Conservation (phyloP, 352 stramenopile genomes). For the Globisporangium barbulae region DNA sequence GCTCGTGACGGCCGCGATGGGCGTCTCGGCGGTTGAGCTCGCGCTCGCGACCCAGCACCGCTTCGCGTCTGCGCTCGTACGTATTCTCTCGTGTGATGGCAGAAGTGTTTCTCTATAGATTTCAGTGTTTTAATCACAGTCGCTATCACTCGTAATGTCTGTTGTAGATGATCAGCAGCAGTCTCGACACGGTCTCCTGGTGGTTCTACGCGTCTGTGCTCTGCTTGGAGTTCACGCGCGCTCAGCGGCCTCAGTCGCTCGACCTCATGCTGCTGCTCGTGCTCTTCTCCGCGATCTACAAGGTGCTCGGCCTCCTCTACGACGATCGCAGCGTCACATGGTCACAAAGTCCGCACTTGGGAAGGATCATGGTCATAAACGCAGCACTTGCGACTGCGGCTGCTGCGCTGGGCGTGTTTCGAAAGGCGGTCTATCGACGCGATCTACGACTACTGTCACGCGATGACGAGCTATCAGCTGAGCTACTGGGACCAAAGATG, state of each 20-base stretch:
- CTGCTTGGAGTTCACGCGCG: conserved; percentile 11
- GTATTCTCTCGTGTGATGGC: not conserved
- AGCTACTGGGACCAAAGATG: not conserved
- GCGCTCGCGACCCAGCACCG: conserved; percentile 20
- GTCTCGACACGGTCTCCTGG: conserved; percentile 17
- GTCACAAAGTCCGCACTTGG: not conserved
- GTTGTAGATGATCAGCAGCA: conserved; percentile 16
- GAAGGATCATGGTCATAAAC: not conserved
- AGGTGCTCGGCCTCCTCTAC: conserved; percentile 3
- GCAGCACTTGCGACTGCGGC: not conserved
- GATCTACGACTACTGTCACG: not conserved
- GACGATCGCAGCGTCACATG: not conserved
- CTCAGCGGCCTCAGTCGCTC: not conserved
- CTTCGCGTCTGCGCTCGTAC: conserved; percentile 37
- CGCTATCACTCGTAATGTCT: not conserved
- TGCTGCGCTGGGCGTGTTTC: conserved; percentile 15
- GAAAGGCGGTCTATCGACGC: conserved; percentile 7
- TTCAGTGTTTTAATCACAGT: not conserved
- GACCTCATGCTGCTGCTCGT: conserved; percentile 12
- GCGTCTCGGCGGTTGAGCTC: conserved; percentile 23
- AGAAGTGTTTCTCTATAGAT: not conserved
- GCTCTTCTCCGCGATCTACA: conserved; percentile 19
- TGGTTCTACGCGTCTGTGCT: conserved; percentile 19
- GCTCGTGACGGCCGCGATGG: conserved; percentile 19
- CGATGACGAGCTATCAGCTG: not conserved